Evolutionary conservation across 2,329 filamentous ascomycete species (phyloP).

Genomic region (Beauveria brongniartii): DNA sequence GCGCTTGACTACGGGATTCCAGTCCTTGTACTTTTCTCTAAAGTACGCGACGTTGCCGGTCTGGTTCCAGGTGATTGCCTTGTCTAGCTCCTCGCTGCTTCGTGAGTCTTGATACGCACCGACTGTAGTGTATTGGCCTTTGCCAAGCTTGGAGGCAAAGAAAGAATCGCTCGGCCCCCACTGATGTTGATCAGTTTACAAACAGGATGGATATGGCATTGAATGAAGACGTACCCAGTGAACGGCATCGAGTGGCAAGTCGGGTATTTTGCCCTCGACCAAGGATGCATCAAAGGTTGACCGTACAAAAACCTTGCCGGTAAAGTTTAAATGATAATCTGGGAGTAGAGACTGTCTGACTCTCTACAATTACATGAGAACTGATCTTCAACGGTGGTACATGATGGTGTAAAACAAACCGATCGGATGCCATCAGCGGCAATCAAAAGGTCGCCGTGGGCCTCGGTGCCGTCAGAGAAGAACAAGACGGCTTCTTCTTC

Average conservation of each 20-base stretch:
- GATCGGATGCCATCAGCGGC: slow-evolving; percentile 46
- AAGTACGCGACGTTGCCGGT: slow-evolving; percentile 27
- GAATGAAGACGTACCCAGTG: slow-evolving; percentile 10
- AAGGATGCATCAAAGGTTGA: slow-evolving; percentile 13
- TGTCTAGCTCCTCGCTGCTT: slow-evolving; percentile 21
- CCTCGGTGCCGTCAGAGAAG: slow-evolving; percentile 37
- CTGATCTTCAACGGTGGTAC: neutral
- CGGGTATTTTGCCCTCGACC: slow-evolving; percentile 12
- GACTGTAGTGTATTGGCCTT: slow-evolving; percentile 34
- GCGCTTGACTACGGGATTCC: slow-evolving; percentile 31
- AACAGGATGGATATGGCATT: too few relatives aligned
- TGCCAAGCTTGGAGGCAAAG: slow-evolving; percentile 33
- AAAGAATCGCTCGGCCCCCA: slow-evolving; percentile 20
- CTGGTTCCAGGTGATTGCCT: slow-evolving; percentile 29
- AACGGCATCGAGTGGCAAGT: slow-evolving; percentile 13
- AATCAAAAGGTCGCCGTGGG: slow-evolving; percentile 37
- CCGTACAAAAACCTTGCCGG: slow-evolving; percentile 11
- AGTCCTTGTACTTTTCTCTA: slow-evolving; percentile 28
- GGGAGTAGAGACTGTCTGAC: slow-evolving; percentile 10
- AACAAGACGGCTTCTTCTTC: slow-evolving; percentile 20
- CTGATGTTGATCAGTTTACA: neutral
- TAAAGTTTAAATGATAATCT: slow-evolving; percentile 10
- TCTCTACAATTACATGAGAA: neutral
- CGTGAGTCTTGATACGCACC: slow-evolving; percentile 30
- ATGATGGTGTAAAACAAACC: slow-evolving; percentile 21